Conservation (phyloP, 2,329 filamentous ascomycete genomes). For the Pleurostoma richardsiae region DNA sequence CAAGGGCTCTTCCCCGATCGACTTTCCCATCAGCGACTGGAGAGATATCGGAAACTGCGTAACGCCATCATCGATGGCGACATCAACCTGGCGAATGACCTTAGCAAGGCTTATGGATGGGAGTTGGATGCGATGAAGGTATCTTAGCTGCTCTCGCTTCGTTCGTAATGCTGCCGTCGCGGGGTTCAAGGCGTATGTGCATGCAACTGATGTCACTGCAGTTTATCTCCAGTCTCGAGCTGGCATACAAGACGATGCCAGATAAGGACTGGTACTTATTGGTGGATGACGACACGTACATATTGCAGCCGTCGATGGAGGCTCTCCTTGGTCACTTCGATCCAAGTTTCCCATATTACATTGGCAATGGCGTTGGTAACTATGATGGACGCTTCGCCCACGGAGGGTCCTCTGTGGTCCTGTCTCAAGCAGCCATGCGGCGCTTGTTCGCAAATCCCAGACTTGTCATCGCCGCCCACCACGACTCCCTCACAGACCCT, state of each 20-base stretch:
- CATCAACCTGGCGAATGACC: constrained; percentile 26
- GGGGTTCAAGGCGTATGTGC: neutral
- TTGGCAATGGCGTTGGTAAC: constrained; percentile 53
- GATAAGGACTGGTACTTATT: constrained; percentile 55
- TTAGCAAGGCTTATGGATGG: constrained; percentile 37
- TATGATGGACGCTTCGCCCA: constrained; percentile 51
- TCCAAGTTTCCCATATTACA: constrained; percentile 38
- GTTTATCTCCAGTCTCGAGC: constrained; percentile 51
- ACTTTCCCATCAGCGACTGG: constrained; percentile 24
- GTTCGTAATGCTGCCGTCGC: too few species aligned
- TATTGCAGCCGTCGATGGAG: constrained; percentile 42
- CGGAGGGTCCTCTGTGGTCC: constrained; percentile 47
- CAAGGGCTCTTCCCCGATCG: constrained; percentile 22
- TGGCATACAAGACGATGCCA: constrained; percentile 44
- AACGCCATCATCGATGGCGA: constrained; percentile 32
- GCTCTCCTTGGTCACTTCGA: constrained; percentile 44
- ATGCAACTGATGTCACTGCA: constrained; percentile 15
- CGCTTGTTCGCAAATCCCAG: constrained; percentile 35
- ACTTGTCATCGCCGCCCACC: constrained; percentile 36
- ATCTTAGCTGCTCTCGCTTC: constrained; percentile 2
- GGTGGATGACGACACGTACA: constrained; percentile 52
- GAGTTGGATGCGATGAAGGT: constrained; percentile 46
- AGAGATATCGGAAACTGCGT: constrained; percentile 33
- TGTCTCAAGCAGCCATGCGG: constrained; percentile 44
- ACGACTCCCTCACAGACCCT: constrained; percentile 42